Conservation (phyloP, 495 filamentous ascomycete species). For the Beverwykella pulmonaria region DNA sequence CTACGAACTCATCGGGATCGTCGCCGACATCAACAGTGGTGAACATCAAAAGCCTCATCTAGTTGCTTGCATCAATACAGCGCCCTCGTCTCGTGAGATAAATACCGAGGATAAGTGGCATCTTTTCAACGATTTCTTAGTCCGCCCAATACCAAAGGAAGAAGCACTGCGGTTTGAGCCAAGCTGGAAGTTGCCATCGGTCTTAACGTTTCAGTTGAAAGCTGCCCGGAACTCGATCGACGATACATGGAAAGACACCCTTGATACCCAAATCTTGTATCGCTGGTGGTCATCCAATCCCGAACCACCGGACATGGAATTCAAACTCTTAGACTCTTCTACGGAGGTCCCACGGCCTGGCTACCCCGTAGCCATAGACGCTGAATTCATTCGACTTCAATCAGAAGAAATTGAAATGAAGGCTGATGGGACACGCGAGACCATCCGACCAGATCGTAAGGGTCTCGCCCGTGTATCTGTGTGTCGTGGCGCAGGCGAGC, state of each 20-base stretch:
- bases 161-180: conserved; percentile 88
- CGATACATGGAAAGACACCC: conserved; percentile 77
- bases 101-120: conserved; percentile 74
- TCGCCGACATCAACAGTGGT: conserved; percentile 81
- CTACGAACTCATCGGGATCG: conserved; percentile 90
- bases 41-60: conserved; percentile 86
- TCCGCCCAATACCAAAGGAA: conserved; percentile 72
- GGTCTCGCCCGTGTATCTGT: conserved; percentile 89
- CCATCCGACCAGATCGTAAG: conserved; percentile 79
- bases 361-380: conserved; percentile 85
- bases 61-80: conserved; percentile 86
- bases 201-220: conserved; percentile 82
- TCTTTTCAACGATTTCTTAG: conserved; percentile 95
- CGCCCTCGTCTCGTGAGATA: conserved; percentile 61
- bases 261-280: conserved; percentile 84
- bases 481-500: conserved; percentile 71
- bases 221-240: conserved; percentile 73
- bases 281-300: conserved; percentile 56
- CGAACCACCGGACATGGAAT: conserved; percentile 36
- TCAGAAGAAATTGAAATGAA: conserved; percentile 92
- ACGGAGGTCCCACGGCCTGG: conserved; percentile 68
- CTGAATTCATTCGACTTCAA: conserved; percentile 90
- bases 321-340: conserved; percentile 62
- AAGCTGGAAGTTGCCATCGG: conserved; percentile 86
- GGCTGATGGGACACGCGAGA: conserved; percentile 82